Evolutionary conservation across 2,329 filamentous ascomycete species (phyloP).

Genomic region (Fusarium circinatum): DNA sequence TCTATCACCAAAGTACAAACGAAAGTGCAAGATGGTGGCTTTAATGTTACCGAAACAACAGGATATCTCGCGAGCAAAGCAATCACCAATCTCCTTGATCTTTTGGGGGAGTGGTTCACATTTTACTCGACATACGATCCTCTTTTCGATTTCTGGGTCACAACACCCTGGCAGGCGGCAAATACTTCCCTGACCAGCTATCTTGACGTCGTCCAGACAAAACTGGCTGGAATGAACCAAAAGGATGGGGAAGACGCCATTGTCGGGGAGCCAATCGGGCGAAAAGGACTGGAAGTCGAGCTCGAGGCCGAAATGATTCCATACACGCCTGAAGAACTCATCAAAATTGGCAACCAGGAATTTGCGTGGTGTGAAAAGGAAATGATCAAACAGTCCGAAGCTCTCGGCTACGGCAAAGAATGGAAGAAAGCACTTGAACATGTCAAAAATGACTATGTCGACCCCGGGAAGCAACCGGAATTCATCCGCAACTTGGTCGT

Average conservation of each 20-base stretch:
- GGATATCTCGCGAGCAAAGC: slow-evolving; percentile 25
- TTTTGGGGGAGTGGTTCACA: slow-evolving; percentile 16
- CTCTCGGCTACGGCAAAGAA: slow-evolving; percentile 20
- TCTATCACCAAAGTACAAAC: slow-evolving; percentile 6
- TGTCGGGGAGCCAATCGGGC: slow-evolving; percentile 24
- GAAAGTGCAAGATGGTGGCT: slow-evolving; percentile 9
- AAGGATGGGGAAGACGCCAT: slow-evolving; percentile 10
- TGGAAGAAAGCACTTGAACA: slow-evolving; percentile 29
- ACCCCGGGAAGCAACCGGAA: slow-evolving; percentile 26
- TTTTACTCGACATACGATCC: slow-evolving; percentile 35
- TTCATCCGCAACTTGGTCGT: slow-evolving; percentile 23
- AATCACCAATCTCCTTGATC: slow-evolving; percentile 1
- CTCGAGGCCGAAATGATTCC: slow-evolving; percentile 34
- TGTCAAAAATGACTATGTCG: slow-evolving; percentile 32
- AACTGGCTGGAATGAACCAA: slow-evolving; percentile 19
- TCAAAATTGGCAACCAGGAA: slow-evolving; percentile 28
- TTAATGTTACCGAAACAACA: slow-evolving; percentile 26
- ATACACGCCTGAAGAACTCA: slow-evolving; percentile 19
- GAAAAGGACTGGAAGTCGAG: slow-evolving; percentile 21
- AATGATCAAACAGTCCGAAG: slow-evolving; percentile 29
- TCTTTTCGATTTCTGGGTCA: slow-evolving; percentile 31
- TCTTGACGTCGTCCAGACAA: slow-evolving; percentile 10
- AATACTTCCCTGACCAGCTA: not conserved
- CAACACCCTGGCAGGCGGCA: slow-evolving; percentile 20
- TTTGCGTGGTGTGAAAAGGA: slow-evolving; percentile 32